Base-by-base conservation (phyloP, 495 filamentous ascomycete genomes). In the Daldinia vernicosa region DNA sequence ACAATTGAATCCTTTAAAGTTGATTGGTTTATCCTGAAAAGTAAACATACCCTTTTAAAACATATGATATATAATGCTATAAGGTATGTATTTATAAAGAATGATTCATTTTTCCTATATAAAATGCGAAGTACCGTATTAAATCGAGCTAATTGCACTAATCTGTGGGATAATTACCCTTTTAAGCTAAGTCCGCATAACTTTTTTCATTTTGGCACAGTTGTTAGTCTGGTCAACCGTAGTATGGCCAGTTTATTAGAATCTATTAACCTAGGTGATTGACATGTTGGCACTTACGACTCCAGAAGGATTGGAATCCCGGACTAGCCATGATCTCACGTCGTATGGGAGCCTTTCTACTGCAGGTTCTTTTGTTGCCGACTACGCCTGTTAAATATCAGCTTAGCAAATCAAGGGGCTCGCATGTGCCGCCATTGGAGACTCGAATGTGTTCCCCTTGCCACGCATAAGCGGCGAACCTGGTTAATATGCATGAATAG, bases 301-400 rank as follows among this genome's bases (percentile, higher is more conserved):
- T 12, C 57, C 45, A 39, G 19, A 55, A 62, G 65, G 65, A 68
- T 62, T 30, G n/a, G 50, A 19, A 62, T 62, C 65, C 65, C 35
- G 30, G 65, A 24, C 27, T 5, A 15, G 51, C 57, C 47, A 55
- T 61, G 57, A 61, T 60, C 35, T 55, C 57, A 61, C 26, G 17
- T 39, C 12, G 30, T 47, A 47, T 22, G 43, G 11, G 19, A 47
- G 22, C 8, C 19, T 7, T 37, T 45, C 40, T 14, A 22, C 11
- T 14, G 9, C 6, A 39, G 14, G 14, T 14, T 35, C 26, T 19
- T 50, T 24, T 50, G 19, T 8, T 8, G 24, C 27, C 11, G 27
- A n/a, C 50, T 53, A 15, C 24, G 24, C 24, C 50, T 53, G 50
- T 11, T 2, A 19, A 12, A 12, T 45, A 45, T 17, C n/a, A 8